Conservation (phyloP, 2,329 filamentous ascomycete genomes). For the Ophiostoma quercus region DNA sequence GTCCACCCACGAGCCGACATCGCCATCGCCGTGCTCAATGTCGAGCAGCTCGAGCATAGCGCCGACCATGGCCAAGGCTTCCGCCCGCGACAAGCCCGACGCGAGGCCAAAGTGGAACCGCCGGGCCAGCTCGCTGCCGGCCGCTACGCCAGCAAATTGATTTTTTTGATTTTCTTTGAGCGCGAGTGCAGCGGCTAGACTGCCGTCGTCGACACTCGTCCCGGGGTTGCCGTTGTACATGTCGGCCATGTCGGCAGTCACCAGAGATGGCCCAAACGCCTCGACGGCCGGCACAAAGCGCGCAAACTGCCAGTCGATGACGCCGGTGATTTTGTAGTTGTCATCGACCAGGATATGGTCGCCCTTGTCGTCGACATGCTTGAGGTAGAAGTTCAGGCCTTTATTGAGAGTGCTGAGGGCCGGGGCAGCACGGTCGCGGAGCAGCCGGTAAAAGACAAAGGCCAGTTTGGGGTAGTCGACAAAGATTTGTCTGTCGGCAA, state of each 20-base stretch:
- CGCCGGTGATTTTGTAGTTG: constrained; percentile 13
- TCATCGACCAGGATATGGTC: constrained; percentile 20
- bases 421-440: not conserved
- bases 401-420: not conserved
- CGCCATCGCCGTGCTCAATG: too few species aligned
- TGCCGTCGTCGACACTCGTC: not conserved
- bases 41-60: not conserved
- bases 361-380: constrained; percentile 22
- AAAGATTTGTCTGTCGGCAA: not conserved
- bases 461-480: constrained; percentile 3
- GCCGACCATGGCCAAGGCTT: not conserved
- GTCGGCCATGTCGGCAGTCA: constrained; percentile 5
- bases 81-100: not conserved
- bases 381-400: constrained; percentile 14
- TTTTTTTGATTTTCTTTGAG: too few species aligned
- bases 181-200: too few species aligned
- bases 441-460: constrained; percentile 12
- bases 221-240: constrained; percentile 8
- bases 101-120: constrained; percentile 22
- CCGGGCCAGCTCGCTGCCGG: constrained; percentile 12
- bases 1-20: too few species aligned
- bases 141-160: too few species aligned
- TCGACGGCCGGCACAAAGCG: constrained; percentile 32
- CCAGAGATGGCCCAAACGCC: constrained; percentile 15
- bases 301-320: constrained; percentile 32